Percentiles rank a stretch among this genome's conserved stretches.
Evolutionary conservation across 2,329 filamentous ascomycete species (phyloP).

Genomic region (Sporothrix brasiliensis): DNA sequence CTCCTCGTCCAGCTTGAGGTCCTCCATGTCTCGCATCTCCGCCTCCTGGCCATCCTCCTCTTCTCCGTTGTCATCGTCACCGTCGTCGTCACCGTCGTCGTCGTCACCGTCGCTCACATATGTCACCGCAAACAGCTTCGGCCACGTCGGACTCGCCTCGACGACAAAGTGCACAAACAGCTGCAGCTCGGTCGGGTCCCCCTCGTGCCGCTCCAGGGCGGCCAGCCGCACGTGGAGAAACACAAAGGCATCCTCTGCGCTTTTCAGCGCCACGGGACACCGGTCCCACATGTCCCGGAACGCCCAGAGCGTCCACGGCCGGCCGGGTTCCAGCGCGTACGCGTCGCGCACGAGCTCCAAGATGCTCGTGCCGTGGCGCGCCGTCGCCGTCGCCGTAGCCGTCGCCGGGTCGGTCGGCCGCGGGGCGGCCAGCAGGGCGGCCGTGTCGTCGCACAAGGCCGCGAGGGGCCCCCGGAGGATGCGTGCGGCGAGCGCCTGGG

Average conservation of each 20-base stretch:
- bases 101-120: neutral
- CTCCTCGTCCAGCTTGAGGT: neutral
- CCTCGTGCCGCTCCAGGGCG: too few species aligned
- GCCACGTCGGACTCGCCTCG: neutral
- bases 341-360: neutral
- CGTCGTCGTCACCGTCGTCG: neutral
- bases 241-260: neutral
- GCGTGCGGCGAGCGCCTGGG: neutral
- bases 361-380: neutral
- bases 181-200: neutral
- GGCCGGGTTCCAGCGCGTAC: neutral
- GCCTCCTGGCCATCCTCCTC: neutral
- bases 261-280: neutral
- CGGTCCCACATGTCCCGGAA: neutral
- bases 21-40: neutral
- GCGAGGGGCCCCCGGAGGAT: neutral
- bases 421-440: neutral
- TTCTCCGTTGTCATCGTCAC: neutral
- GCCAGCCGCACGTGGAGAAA: neutral
- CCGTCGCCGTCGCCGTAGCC: too few species aligned
- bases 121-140: constrained; percentile 16
- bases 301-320: constrained; percentile 11
- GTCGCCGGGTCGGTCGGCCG: neutral
- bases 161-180: constrained; percentile 12
- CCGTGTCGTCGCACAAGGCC: neutral